Percentiles rank a stretch among this genome's conserved stretches.
Conservation (phyloP, 805 yeast genomes). For the Saccharomycopsis microspora region DNA sequence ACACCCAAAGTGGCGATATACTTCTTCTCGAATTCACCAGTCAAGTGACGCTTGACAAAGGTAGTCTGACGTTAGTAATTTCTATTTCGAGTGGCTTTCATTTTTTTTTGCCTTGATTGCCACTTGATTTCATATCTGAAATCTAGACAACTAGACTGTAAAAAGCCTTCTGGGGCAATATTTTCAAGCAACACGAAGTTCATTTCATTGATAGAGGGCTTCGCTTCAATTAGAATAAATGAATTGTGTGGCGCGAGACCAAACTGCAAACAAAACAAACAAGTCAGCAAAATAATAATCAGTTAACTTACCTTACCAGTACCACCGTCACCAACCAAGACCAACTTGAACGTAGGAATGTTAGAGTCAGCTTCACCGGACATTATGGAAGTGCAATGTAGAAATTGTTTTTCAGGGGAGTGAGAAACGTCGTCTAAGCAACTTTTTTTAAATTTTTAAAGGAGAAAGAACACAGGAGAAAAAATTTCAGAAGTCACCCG, state of each 20-base stretch:
- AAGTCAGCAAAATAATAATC: neutral
- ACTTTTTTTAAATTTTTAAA: neutral
- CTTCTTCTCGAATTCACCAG: conserved; percentile 98
- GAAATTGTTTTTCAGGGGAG: too few relatives aligned
- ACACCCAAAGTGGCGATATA: conserved; percentile 99
- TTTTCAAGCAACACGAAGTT: neutral
- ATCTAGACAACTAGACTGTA: too few relatives aligned
- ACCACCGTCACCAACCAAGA: conserved; percentile 99
- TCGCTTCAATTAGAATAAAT: neutral
- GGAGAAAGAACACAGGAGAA: neutral
- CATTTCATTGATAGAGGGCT: neutral
- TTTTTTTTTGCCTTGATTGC: too few relatives aligned
- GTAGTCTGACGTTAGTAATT: conserved; percentile 50
- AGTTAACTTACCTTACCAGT: conserved; percentile 74
- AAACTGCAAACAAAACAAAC: neutral
- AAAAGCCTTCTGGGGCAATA: too few relatives aligned
- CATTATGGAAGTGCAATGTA: neutral
- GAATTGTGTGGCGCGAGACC: neutral
- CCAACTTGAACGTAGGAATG: conserved; percentile 96
- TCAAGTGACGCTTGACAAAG: conserved; percentile 97
- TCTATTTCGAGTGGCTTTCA: too few relatives aligned
- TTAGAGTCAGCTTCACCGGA: conserved; percentile 10
- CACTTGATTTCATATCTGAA: too few relatives aligned
- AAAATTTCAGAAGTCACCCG: neutral
- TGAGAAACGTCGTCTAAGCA: neutral